phyloP scores from a whole-genome alignment of 148 eudicot species.

The Fagopyrum tataricum region DNA sequence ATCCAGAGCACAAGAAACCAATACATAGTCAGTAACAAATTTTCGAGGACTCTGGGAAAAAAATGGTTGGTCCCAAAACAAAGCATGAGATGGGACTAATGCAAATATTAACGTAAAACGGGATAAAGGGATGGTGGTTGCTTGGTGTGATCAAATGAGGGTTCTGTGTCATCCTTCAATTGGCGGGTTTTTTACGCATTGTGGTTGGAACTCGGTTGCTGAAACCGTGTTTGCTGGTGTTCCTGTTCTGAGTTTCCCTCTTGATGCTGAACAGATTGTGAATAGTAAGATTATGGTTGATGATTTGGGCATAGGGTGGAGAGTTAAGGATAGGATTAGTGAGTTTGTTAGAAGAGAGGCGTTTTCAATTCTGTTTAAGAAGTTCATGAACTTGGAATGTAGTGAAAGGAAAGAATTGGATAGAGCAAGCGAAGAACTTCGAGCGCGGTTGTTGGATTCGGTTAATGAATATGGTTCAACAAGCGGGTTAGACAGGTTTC shows the following conservation, averaged over 20 bases:
- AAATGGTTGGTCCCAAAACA: too few relatives aligned
- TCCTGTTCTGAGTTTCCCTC: conserved; percentile 13
- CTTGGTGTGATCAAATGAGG: conserved; percentile 23
- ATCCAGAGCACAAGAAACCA: too few relatives aligned
- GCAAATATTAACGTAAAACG: too few relatives aligned
- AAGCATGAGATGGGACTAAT: too few relatives aligned
- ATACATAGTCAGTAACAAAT: too few relatives aligned
- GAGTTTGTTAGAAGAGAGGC: conserved; percentile 9
- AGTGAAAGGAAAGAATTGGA: conserved; percentile 15
- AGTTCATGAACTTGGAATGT: conserved; percentile 15
- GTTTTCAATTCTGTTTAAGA: conserved; percentile 7
- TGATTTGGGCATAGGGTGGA: conserved; percentile 14
- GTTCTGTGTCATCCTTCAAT: conserved; percentile 15
- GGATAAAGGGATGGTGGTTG: conserved; percentile 18
- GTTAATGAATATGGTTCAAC: conserved; percentile 11
- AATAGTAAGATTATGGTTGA: conserved; percentile 10
- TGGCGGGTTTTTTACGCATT: conserved; percentile 13
- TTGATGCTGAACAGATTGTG: conserved; percentile 14
- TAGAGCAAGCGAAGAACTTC: neutral
- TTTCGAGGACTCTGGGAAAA: too few relatives aligned
- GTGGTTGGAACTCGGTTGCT: conserved; percentile 21
- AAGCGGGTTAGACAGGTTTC: neutral
- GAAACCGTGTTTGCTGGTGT: conserved; percentile 15
- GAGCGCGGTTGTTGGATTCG: neutral
- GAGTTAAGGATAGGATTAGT: neutral